A percentile compares a stretch with the other conserved stretches of the same genome.
phyloP scores from a whole-genome alignment of 148 eudicot species.

The Chenopodium formosanum region DNA sequence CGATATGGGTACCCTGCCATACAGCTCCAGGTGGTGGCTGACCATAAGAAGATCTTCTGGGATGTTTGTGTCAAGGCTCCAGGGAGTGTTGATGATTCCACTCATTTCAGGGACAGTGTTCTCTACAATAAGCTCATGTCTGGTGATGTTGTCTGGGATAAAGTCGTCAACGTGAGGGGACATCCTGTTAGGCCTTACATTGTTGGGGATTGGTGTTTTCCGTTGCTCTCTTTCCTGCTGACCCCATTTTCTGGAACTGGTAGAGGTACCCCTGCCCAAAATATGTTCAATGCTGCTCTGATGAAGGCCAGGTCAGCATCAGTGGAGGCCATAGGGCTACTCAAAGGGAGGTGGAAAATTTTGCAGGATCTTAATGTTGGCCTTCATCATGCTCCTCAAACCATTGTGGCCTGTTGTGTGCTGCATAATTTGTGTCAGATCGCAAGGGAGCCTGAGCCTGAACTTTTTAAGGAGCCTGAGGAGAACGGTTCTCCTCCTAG shows the following conservation, averaged over 20 bases:
- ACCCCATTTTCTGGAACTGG: conserved; percentile 65
- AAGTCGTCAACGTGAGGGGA: conserved; percentile 72
- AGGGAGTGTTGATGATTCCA: conserved; percentile 72
- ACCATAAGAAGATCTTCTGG: conserved; percentile 93
- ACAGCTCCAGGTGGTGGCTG: conserved; percentile 85
- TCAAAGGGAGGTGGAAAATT: conserved; percentile 95
- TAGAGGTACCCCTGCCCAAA: conserved; percentile 61
- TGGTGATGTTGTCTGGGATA: conserved; percentile 86
- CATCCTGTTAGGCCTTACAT: conserved; percentile 81
- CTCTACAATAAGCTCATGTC: conserved; percentile 74
- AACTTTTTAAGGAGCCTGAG: conserved; percentile 73
- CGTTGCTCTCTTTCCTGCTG: conserved; percentile 75
- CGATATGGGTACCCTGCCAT: conserved; percentile 55
- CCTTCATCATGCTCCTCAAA: conserved; percentile 91
- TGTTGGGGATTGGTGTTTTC: conserved; percentile 83
- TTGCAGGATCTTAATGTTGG: conserved; percentile 84
- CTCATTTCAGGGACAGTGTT: conserved; percentile 83
- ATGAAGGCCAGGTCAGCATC: conserved; percentile 76
- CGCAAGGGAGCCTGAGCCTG: conserved; percentile 93
- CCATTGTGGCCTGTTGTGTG: conserved; percentile 95
- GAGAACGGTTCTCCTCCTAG: conserved; percentile 68
- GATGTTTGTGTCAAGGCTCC: conserved; percentile 96
- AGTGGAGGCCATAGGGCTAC: conserved; percentile 78
- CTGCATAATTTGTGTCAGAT: conserved; percentile 96
- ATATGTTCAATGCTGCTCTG: conserved; percentile 65